Evolutionary conservation across 805 yeast genomes (phyloP).

Genomic region (Yarrowia divulgata): DNA sequence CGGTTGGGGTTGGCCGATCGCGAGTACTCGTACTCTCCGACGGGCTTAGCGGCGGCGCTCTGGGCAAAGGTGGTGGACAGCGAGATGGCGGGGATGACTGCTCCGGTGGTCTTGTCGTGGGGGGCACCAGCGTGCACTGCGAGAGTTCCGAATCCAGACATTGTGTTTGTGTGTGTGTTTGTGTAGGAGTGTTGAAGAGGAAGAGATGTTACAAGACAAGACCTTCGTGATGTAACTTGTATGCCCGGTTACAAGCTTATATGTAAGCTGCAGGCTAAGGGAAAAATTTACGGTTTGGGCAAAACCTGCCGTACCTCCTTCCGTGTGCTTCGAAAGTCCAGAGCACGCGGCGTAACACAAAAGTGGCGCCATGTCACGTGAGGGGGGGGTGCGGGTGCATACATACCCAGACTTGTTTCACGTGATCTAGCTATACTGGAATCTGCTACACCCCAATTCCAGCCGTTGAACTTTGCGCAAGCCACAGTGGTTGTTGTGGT

Average conservation of each 20-base stretch:
- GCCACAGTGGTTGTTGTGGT: not conserved
- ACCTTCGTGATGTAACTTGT: too few relatives aligned
- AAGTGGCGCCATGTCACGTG: constrained; percentile 23
- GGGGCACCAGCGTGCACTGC: constrained; percentile 86
- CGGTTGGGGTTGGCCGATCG: constrained; percentile 89
- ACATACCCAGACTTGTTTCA: too few relatives aligned
- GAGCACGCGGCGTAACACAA: constrained; percentile 3
- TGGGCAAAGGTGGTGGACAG: constrained; percentile 87
- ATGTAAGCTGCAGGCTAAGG: not conserved
- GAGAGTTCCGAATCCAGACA: constrained; percentile 66
- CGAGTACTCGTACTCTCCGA: constrained; percentile 83
- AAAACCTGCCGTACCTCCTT: not conserved
- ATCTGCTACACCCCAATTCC: too few relatives aligned
- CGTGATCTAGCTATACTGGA: too few relatives aligned
- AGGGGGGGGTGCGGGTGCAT: not conserved
- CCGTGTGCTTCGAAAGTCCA: constrained; percentile 26
- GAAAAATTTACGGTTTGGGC: not conserved
- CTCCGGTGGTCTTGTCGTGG: constrained; percentile 77
- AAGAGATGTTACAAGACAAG: not conserved
- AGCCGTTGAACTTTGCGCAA: constrained; percentile 36
- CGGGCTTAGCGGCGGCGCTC: constrained; percentile 74
- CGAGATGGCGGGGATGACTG: constrained; percentile 85
- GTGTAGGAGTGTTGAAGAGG: not conserved
- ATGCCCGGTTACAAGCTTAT: not conserved
- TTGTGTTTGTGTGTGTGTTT: not conserved